phyloP scores from a whole-genome alignment of 169 alveolate genomes.

The Plasmodium sp. region DNA sequence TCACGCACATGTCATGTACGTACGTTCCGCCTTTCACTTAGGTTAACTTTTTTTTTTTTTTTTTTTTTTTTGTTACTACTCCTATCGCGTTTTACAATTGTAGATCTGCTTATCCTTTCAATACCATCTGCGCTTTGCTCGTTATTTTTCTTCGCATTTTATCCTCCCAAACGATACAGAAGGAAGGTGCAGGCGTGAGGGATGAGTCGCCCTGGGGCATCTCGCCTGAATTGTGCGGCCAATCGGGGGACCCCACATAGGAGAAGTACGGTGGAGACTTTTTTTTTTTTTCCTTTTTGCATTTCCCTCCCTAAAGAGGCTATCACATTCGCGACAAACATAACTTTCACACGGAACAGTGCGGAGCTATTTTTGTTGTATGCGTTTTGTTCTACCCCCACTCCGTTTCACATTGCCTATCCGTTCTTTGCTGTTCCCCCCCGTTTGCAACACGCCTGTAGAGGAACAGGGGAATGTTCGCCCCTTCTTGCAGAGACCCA shows the following conservation, averaged over 20 bases:
- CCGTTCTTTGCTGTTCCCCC: background rate
- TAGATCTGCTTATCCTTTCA: background rate
- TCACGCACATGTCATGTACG: background rate
- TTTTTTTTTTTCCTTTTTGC: background rate
- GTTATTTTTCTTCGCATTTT: background rate
- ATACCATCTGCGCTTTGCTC: background rate
- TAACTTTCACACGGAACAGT: background rate
- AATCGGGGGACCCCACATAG: background rate
- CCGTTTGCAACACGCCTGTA: background rate
- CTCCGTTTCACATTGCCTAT: background rate
- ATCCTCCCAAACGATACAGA: background rate
- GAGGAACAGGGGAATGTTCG: background rate
- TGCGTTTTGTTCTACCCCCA: background rate
- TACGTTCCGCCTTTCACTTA: background rate
- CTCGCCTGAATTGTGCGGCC: background rate
- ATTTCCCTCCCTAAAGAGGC: background rate
- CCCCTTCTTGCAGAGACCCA: background rate
- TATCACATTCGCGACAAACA: background rate
- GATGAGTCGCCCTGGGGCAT: background rate
- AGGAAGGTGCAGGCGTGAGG: background rate
- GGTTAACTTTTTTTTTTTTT: background rate
- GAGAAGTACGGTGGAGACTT: background rate
- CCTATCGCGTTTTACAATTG: background rate
- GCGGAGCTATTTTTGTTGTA: background rate
- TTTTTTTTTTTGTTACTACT: background rate